These are phyloP conservation scores for Aspergillus ruber DNA, from an alignment of 2,329 filamentous ascomycete genomes.

Conservation along the genomic window DNA sequence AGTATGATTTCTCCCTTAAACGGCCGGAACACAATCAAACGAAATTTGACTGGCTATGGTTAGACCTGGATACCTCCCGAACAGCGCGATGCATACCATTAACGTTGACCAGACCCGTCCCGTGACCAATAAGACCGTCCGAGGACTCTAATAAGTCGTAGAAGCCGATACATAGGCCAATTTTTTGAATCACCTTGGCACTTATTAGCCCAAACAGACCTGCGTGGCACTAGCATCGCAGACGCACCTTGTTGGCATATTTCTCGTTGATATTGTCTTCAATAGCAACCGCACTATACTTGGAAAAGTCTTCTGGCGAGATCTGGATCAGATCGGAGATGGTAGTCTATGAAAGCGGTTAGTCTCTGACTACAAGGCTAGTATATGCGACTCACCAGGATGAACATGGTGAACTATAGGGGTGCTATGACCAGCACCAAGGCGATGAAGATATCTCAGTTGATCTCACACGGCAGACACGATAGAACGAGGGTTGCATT, in stretches of 20 bases:
- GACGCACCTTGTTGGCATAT: slow-evolving; percentile 77
- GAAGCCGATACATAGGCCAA: slow-evolving; percentile 87
- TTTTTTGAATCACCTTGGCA: slow-evolving; percentile 75
- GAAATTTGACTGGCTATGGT: slow-evolving; percentile 67
- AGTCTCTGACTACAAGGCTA: neutral
- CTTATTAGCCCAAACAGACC: slow-evolving; percentile 2
- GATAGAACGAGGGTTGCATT: slow-evolving; percentile 3
- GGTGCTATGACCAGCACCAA: neutral
- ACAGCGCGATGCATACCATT: slow-evolving; percentile 57
- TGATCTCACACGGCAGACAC: slow-evolving; percentile 3
- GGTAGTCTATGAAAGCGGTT: slow-evolving; percentile 63
- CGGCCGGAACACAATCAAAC: slow-evolving; percentile 85
- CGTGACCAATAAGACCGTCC: slow-evolving; percentile 89
- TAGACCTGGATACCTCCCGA: neutral
- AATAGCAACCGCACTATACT: slow-evolving; percentile 71
- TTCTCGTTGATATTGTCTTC: slow-evolving; percentile 97
- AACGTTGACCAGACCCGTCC: slow-evolving; percentile 85
- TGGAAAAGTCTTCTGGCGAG: slow-evolving; percentile 77
- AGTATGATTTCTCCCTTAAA: slow-evolving; percentile 92
- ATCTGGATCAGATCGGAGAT: slow-evolving; percentile 94
- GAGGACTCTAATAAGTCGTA: slow-evolving; percentile 86
- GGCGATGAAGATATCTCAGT: neutral
- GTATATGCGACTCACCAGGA: slow-evolving; percentile 37
- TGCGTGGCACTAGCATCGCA: slow-evolving; percentile 2
- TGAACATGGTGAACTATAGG: slow-evolving; percentile 38